Conservation (phyloP, 139 green algal species). For the Chlorella sp. region DNA sequence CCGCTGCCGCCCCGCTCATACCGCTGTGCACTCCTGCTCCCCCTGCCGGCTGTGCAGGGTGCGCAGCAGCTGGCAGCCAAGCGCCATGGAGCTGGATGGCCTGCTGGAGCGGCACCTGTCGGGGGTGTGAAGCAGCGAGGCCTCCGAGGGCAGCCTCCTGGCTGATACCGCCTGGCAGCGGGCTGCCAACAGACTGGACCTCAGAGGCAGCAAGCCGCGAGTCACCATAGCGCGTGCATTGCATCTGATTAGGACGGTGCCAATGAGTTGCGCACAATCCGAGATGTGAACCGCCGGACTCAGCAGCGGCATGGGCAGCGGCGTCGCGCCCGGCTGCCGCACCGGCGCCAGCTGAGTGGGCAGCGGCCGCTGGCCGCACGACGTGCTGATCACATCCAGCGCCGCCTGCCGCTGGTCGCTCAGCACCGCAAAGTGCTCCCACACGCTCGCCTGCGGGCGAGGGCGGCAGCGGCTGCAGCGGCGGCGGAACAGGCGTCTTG, state of each 20-base stretch:
- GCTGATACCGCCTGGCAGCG: too few relatives aligned
- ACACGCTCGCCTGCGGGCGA: slow-evolving; percentile 60
- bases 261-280: too few relatives aligned
- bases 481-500: too few relatives aligned
- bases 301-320: background rate
- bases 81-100: background rate
- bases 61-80: background rate
- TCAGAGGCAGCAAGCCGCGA: too few relatives aligned
- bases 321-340: background rate
- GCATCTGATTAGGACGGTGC: too few relatives aligned
- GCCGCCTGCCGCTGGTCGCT: slow-evolving; percentile 63
- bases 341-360: slow-evolving; percentile 47
- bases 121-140: too few relatives aligned
- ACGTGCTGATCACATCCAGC: slow-evolving; percentile 64
- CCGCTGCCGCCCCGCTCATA: background rate
- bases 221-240: too few relatives aligned
- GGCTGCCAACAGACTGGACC: too few relatives aligned
- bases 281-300: too few relatives aligned
- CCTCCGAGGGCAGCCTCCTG: too few relatives aligned
- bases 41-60: background rate
- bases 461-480: background rate
- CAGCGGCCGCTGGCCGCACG: slow-evolving; percentile 62
- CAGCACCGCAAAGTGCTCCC: slow-evolving; percentile 74
- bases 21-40: background rate
- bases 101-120: background rate